A percentile compares a stretch with the other conserved stretches of the same genome.
These are phyloP conservation scores for Phoenix dactylifera DNA, from an alignment of 176 grass and related monocot genomes.

Conservation along the genomic window DNA sequence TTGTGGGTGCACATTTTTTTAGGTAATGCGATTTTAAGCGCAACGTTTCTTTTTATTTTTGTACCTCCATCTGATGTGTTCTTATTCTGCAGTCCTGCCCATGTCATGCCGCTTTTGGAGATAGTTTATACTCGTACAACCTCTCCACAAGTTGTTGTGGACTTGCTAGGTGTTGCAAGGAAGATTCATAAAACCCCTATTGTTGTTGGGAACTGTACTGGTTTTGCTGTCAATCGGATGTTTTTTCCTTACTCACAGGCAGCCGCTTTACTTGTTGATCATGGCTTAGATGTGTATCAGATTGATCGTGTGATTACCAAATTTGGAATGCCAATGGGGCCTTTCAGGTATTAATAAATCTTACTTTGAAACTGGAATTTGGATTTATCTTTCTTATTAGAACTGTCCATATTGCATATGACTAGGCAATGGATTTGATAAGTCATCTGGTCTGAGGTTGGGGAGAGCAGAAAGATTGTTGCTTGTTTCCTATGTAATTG, in stretches of 20 bases:
- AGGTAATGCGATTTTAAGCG: constrained; percentile 34
- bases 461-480: neutral
- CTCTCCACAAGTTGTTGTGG: constrained; percentile 74
- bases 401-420: neutral
- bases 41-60: constrained; percentile 1
- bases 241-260: constrained; percentile 89
- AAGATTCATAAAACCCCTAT: constrained; percentile 87
- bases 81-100: constrained; percentile 57
- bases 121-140: constrained; percentile 68
- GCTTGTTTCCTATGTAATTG: neutral
- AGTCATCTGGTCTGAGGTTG: neutral
- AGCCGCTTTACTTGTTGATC: constrained; percentile 67
- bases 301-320: constrained; percentile 74
- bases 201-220: constrained; percentile 79
- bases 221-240: constrained; percentile 93
- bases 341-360: constrained; percentile 58
- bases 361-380: neutral
- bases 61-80: constrained; percentile 5
- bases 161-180: constrained; percentile 73
- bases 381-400: neutral
- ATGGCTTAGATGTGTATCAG: constrained; percentile 81
- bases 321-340: constrained; percentile 99
- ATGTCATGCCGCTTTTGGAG: constrained; percentile 90
- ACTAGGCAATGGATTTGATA: neutral
- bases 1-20: constrained; percentile 92